Percentiles rank a stretch among this genome's conserved stretches.
These are phyloP conservation scores for Amesomyces nigricolor DNA, from an alignment of 2,329 filamentous ascomycete genomes.

Conservation along the genomic window DNA sequence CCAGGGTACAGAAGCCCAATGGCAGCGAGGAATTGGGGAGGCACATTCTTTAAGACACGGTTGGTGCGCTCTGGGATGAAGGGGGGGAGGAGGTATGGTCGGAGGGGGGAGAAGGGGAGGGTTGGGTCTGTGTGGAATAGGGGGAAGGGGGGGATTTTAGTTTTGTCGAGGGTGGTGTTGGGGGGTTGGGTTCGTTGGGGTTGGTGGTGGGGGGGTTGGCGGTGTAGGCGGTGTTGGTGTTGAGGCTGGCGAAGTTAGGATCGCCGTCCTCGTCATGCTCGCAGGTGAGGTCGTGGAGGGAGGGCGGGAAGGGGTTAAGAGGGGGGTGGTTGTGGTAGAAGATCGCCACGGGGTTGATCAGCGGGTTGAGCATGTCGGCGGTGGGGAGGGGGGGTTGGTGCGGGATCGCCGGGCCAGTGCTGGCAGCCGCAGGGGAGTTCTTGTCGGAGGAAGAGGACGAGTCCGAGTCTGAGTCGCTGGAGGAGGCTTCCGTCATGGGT, in stretches of 20 bases:
- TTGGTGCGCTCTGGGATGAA: constrained; percentile 3
- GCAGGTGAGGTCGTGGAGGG: too few relatives aligned
- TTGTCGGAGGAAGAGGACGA: too few relatives aligned
- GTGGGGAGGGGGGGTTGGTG: not conserved
- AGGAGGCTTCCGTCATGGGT: too few relatives aligned
- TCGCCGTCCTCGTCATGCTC: too few relatives aligned
- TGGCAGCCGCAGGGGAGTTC: not conserved
- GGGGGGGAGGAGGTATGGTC: not conserved
- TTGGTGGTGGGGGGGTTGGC: not conserved
- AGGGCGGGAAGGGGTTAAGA: not conserved
- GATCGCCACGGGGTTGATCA: not conserved
- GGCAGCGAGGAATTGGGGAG: not conserved
- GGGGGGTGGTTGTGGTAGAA: not conserved
- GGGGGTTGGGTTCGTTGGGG: not conserved
- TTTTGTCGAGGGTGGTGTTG: not conserved
- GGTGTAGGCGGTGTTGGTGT: not conserved
- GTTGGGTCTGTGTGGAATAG: constrained; percentile 1
- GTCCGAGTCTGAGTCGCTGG: too few relatives aligned
- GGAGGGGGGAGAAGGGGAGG: constrained; percentile 8
- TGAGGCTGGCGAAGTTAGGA: not conserved
- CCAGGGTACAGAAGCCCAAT: constrained; percentile 12
- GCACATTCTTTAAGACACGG: not conserved
- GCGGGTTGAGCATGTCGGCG: not conserved
- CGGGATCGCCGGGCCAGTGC: not conserved
- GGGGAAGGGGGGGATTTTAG: not conserved